Percentiles rank a stretch among this genome's conserved stretches.
Evolutionary conservation across 371 early-diverging fungal species (phyloP).

Genomic region (Mortierella sp.): DNA sequence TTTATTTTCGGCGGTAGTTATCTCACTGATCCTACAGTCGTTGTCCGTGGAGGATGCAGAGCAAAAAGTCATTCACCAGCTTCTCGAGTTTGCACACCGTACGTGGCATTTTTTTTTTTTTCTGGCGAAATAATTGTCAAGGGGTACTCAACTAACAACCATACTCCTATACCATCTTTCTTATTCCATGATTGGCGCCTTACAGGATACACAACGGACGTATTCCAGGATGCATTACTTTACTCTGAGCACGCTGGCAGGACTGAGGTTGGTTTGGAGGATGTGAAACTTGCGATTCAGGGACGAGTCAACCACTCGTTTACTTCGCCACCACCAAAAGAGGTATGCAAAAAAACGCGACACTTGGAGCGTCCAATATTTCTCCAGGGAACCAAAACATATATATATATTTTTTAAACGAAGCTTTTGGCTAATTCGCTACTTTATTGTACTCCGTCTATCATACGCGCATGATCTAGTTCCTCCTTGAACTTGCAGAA

Average conservation of each 20-base stretch:
- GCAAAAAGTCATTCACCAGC: slow-evolving; percentile 95
- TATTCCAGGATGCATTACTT: slow-evolving; percentile 93
- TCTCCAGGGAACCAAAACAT: no score
- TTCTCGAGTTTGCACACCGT: slow-evolving; percentile 95
- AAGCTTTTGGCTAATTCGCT: neutral
- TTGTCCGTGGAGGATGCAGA: slow-evolving; percentile 97
- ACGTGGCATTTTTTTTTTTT: neutral
- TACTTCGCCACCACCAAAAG: slow-evolving; percentile 90
- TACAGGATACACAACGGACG: slow-evolving; percentile 93
- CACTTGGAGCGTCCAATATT: neutral
- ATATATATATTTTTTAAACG: no score
- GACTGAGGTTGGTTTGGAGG: slow-evolving; percentile 86
- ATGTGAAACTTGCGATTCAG: slow-evolving; percentile 95
- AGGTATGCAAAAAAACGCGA: slow-evolving; percentile 62
- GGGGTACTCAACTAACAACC: neutral
- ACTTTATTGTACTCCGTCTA: neutral
- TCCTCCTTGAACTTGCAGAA: slow-evolving; percentile 87
- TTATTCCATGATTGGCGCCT: neutral
- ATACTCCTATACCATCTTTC: neutral
- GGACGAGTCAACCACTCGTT: slow-evolving; percentile 92
- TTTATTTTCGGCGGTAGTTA: slow-evolving; percentile 60
- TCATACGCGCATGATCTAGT: slow-evolving; percentile 67
- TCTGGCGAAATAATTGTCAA: neutral
- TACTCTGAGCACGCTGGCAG: slow-evolving; percentile 96
- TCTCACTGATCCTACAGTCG: slow-evolving; percentile 92